Evolutionary conservation across 495 filamentous ascomycete genomes (phyloP).

Genomic region (Bryoglossum gracile): DNA sequence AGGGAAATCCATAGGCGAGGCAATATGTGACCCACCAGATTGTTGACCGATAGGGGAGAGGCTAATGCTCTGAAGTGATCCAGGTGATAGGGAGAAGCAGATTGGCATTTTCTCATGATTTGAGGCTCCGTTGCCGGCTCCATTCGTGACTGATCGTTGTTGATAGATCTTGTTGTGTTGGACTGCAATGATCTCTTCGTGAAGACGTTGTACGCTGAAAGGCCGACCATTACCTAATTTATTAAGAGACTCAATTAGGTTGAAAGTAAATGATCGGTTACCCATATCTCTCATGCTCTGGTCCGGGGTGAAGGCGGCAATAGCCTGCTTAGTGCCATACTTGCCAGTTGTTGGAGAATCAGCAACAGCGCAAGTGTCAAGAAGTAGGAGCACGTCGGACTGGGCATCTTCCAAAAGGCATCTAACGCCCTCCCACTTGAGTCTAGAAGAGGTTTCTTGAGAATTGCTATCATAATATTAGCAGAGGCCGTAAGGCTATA

Average conservation of each 20-base stretch:
- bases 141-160: constrained; percentile 35
- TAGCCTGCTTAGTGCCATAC: constrained; percentile 46
- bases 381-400: constrained; percentile 25
- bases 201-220: constrained; percentile 42
- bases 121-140: constrained; percentile 29
- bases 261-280: constrained; percentile 44
- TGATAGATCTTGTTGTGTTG: constrained; percentile 27
- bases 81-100: constrained; percentile 41
- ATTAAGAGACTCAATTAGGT: constrained; percentile 39
- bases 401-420: constrained; percentile 25
- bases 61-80: constrained; percentile 39
- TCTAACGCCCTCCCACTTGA: constrained; percentile 25
- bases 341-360: constrained; percentile 37
- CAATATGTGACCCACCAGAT: constrained; percentile 25
- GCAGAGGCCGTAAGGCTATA: constrained; percentile 10
- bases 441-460: constrained; percentile 22
- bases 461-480: constrained; percentile 23
- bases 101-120: constrained; percentile 36
- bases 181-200: constrained; percentile 40
- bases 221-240: constrained; percentile 39
- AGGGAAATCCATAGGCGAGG: constrained; percentile 34
- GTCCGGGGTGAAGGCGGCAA: constrained; percentile 45
- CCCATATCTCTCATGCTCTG: constrained; percentile 36
- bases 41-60: constrained; percentile 35
- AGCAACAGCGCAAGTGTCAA: constrained; percentile 26